Evolutionary conservation across 495 filamentous ascomycete species (phyloP).

Genomic region (Niebla homalea): DNA sequence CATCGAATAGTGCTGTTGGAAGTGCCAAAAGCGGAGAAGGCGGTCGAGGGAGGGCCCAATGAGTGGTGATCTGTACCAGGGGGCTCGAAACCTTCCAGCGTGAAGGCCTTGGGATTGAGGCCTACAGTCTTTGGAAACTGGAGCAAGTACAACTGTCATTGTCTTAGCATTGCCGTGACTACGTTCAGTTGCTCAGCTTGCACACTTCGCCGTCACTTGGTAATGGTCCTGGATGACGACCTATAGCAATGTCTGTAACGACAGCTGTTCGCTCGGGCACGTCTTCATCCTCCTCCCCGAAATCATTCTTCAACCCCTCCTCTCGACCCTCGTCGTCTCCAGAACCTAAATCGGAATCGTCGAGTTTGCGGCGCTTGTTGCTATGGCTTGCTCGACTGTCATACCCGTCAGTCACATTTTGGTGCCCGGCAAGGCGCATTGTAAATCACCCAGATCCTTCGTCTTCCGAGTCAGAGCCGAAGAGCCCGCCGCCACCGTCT

Average conservation of each 20-base stretch:
- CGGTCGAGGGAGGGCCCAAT: conserved; percentile 21
- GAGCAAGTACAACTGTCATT: conserved; percentile 57
- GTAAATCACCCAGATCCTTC: conserved; percentile 8
- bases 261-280: conserved; percentile 37
- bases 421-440: not conserved
- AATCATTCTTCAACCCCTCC: conserved; percentile 34
- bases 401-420: conserved; percentile 1
- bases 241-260: conserved; percentile 45
- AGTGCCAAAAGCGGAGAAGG: conserved; percentile 46
- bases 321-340: conserved; percentile 54
- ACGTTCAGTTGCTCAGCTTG: not conserved
- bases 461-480: conserved; percentile 39
- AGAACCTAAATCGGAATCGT: conserved; percentile 68
- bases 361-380: conserved; percentile 36
- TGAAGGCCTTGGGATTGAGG: conserved; percentile 60
- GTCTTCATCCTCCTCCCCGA: conserved; percentile 37
- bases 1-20: conserved; percentile 58
- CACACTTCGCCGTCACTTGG: conserved; percentile 53
- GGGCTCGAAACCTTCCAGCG: conserved; percentile 55
- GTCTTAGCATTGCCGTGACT: conserved; percentile 8
- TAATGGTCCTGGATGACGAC: conserved; percentile 55
- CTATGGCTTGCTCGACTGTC: conserved; percentile 7
- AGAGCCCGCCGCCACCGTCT: conserved; percentile 49
- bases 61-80: conserved; percentile 43
- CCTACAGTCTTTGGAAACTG: conserved; percentile 69